Percentiles rank a stretch among this genome's conserved stretches.
phyloP scores from a whole-genome alignment of 2,329 filamentous ascomycete genomes.

The Aulographum hederae region DNA sequence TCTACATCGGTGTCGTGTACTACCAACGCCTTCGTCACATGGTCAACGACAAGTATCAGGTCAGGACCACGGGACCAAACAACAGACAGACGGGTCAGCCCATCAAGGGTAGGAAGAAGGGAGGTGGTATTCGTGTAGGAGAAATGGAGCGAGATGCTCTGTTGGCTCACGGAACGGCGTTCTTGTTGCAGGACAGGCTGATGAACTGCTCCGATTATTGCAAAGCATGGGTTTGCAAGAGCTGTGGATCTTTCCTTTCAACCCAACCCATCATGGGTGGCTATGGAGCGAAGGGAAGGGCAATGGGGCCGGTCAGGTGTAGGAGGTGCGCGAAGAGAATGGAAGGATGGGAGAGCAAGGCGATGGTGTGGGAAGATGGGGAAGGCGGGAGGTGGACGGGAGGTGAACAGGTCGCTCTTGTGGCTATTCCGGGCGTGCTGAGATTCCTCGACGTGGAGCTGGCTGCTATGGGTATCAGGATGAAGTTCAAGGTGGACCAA shows the following conservation, averaged over 20 bases:
- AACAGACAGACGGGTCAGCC: conserved; percentile 85
- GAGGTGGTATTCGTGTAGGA: conserved; percentile 95
- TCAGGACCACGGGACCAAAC: conserved; percentile 85
- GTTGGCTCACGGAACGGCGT: conserved; percentile 86
- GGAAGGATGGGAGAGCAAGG: conserved; percentile 34
- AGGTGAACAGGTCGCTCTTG: conserved; percentile 76
- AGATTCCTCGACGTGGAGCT: conserved; percentile 90
- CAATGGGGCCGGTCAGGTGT: conserved; percentile 15
- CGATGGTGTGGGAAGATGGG: conserved; percentile 74
- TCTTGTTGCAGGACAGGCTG: conserved; percentile 82
- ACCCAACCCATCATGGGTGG: conserved; percentile 56
- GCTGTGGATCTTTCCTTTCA: conserved; percentile 78
- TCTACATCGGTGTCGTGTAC: conserved; percentile 93
- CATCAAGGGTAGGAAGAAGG: conserved; percentile 90
- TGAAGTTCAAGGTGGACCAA: conserved; percentile 68
- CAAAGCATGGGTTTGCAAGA: conserved; percentile 73
- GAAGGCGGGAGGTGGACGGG: conserved; percentile 69
- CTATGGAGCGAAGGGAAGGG: conserved; percentile 11
- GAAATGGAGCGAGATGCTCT: conserved; percentile 98
- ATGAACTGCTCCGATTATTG: conserved; percentile 96
- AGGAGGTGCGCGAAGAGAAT: conserved; percentile 13
- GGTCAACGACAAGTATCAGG: conserved; percentile 99
- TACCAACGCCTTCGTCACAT: conserved; percentile 97
- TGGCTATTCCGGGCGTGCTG: conserved; percentile 83
- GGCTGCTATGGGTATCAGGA: conserved; percentile 86